These are phyloP conservation scores for Colletotrichum lini DNA, from an alignment of 2,329 filamentous ascomycete species.

Conservation along the genomic window DNA sequence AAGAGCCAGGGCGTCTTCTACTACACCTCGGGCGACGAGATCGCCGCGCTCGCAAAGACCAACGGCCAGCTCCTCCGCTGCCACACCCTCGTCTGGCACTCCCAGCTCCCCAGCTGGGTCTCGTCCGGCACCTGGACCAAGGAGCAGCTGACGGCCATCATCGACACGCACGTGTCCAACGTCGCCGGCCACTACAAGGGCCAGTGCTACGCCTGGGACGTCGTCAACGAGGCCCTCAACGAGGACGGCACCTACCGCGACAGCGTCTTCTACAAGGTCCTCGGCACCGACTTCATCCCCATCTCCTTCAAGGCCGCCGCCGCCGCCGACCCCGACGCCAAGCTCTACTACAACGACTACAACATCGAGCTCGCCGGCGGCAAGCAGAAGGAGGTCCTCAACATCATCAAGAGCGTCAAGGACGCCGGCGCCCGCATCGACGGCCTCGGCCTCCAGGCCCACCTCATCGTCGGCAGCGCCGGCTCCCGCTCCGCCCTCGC, in stretches of 20 bases:
- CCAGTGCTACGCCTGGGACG: slow-evolving; percentile 66
- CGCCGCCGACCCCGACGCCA: slow-evolving; percentile 58
- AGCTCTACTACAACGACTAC: slow-evolving; percentile 58
- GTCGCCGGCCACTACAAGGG: slow-evolving; percentile 61
- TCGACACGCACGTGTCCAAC: slow-evolving; percentile 67
- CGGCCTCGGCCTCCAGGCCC: slow-evolving; percentile 66
- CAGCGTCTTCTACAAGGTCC: slow-evolving; percentile 58
- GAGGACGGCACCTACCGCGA: slow-evolving; percentile 58
- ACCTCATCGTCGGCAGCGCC: slow-evolving; percentile 61
- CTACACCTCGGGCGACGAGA: slow-evolving; percentile 69
- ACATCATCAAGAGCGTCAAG: slow-evolving; percentile 53
- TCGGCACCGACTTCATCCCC: slow-evolving; percentile 62
- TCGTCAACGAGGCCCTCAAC: slow-evolving; percentile 63
- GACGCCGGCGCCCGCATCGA: slow-evolving; percentile 63
- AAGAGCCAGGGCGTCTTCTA: slow-evolving; percentile 69
- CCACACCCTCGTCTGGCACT: slow-evolving; percentile 63
- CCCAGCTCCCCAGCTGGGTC: slow-evolving; percentile 64
- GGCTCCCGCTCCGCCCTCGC: slow-evolving; percentile 57
- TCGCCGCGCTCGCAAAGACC: slow-evolving; percentile 59
- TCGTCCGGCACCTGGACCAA: slow-evolving; percentile 56
- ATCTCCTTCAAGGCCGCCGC: slow-evolving; percentile 61
- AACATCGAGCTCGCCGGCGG: slow-evolving; percentile 64
- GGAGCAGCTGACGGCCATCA: slow-evolving; percentile 49
- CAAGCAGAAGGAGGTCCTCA: slow-evolving; percentile 65
- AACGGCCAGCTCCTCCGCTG: slow-evolving; percentile 58